Evolutionary conservation across 1,139 yeast genomes (phyloP), one percentile per base, ranked within the genome.

Genomic region (Yamadazyma pseudoaaseri): DNA sequence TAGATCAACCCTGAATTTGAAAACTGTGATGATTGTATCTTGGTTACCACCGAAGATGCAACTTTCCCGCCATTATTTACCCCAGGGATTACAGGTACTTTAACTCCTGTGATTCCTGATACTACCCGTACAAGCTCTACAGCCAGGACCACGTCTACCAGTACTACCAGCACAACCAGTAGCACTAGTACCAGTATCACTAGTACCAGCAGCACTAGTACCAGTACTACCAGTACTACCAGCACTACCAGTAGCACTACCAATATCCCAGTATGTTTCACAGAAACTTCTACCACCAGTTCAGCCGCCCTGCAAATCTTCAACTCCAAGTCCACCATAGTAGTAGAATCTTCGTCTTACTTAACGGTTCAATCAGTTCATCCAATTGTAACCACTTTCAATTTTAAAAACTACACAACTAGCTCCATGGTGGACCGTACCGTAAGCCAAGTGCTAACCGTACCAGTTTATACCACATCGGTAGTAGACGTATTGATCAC

Each of bases 1-100:
- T 30, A 57, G 61, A 37, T 37, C 16, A 56, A 57, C 29, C 41
- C 61, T 7, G 63, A 49, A 6, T 57, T 56, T 27, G 41, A 49
- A n/a, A 27, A 39, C 17, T 43, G 47, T 23, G 51, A 53, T 35
- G 55, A 41, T 36, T 55, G 58, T n/a, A 51, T 56, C 28, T 38
- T 42, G 11, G 38, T 56, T 17, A 57, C 58, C 29, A 56, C 62
- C 6, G 53, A 59, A 4, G 48, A 45, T 6, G 26, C 26, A 25
- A 47, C 47, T 12, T 58, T 60, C 13, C 58, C 62, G 1, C 32
- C 52, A 3, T 15, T 44, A 2, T 44, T 43, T 27, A 27, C 28
- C 2, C 20, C 40, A 6, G 29, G 15, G 6, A 6, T 21, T 10
- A 29, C 34, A 15, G 34, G 16, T 18, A 21, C 29, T 21, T 12